Evolutionary conservation across 164 flowering plant genomes (phyloP).

Genomic region (Aristolochia californica): DNA sequence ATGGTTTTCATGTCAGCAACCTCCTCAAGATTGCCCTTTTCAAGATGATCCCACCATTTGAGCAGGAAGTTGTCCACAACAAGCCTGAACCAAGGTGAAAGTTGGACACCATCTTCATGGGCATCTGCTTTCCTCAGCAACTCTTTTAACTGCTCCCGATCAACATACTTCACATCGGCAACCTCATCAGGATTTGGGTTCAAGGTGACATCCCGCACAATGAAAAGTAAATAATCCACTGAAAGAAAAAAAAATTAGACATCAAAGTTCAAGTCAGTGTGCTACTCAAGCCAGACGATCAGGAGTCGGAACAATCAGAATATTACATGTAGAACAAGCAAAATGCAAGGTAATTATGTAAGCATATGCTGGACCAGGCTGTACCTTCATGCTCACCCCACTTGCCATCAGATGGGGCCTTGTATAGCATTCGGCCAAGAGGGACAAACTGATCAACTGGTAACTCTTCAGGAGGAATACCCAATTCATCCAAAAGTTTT

Average conservation of each 20-base stretch:
- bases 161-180: constrained; percentile 65
- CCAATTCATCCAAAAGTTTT: constrained; percentile 90
- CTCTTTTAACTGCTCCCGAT: constrained; percentile 68
- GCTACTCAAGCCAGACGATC: not conserved
- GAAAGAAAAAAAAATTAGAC: constrained; percentile 17
- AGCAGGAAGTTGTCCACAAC: constrained; percentile 84
- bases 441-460: constrained; percentile 82
- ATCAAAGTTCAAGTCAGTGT: not conserved
- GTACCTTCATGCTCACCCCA: constrained; percentile 99
- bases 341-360: not conserved
- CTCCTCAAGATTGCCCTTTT: constrained; percentile 56
- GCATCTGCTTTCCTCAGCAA: constrained; percentile 82
- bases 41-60: constrained; percentile 95
- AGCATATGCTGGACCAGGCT: not conserved
- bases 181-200: constrained; percentile 91
- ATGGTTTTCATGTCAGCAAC: constrained; percentile 83
- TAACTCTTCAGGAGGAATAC: constrained; percentile 77
- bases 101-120: constrained; percentile 78
- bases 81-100: constrained; percentile 93
- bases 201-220: constrained; percentile 63
- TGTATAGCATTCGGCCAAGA: constrained; percentile 83
- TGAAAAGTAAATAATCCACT: constrained; percentile 96
- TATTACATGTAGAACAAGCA: not conserved
- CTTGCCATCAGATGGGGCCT: constrained; percentile 99
- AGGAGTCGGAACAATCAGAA: not conserved